phyloP scores from a whole-genome alignment of 1,284 basidiomycete genomes.

The Ganoderma sinense region DNA sequence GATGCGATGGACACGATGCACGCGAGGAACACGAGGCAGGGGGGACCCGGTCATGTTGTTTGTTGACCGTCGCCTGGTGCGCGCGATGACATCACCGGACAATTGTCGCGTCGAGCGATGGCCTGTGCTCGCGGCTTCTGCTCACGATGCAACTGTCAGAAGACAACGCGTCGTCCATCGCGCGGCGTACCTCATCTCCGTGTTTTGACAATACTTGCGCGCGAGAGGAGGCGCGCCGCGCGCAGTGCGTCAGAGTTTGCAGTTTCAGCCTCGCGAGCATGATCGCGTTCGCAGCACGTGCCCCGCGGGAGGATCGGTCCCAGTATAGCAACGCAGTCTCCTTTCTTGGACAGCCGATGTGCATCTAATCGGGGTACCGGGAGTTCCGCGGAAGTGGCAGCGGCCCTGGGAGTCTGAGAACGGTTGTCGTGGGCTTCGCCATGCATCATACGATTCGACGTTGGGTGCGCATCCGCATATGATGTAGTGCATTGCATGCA shows the following conservation, averaged over 20 bases:
- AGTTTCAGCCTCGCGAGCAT: not conserved
- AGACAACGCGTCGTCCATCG: not conserved
- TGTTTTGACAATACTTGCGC: not conserved
- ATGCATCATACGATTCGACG: not conserved
- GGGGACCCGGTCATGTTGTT: not conserved
- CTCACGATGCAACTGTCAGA: not conserved
- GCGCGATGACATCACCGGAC: constrained; percentile 2
- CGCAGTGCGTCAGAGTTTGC: not conserved
- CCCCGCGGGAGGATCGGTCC: not conserved
- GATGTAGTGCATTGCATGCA: not conserved
- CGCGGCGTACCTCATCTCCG: not conserved
- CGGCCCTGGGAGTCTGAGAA: constrained; percentile 3
- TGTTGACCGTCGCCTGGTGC: constrained; percentile 1
- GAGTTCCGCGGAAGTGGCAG: not conserved
- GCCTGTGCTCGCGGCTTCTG: not conserved
- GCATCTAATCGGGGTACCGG: not conserved
- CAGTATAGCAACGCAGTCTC: not conserved
- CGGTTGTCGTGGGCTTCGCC: not conserved
- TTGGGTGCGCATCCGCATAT: not conserved
- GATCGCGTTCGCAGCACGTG: not conserved
- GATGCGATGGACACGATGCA: not conserved
- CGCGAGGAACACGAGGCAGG: not conserved
- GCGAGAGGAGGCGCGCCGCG: too few relatives aligned
- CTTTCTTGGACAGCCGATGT: not conserved
- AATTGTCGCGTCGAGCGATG: not conserved